These are phyloP conservation scores for Mrakia frigida DNA, from an alignment of 768 basidiomycete genomes.

Conservation along the genomic window DNA sequence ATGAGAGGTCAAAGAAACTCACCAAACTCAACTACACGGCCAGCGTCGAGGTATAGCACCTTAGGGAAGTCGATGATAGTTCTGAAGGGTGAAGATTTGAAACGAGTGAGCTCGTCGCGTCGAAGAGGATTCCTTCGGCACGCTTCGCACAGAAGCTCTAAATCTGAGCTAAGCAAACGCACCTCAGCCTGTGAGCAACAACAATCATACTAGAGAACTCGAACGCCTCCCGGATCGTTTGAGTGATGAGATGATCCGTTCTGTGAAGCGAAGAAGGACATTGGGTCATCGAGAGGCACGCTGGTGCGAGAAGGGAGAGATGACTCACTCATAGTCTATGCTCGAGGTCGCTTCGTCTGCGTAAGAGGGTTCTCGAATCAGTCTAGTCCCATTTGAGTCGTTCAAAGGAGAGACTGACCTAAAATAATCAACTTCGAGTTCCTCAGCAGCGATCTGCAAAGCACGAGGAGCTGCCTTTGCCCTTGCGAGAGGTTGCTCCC, in stretches of 20 bases:
- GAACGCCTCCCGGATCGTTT: conserved; percentile 41
- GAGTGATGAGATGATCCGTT: conserved; percentile 43
- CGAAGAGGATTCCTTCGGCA: not conserved
- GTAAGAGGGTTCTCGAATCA: not conserved
- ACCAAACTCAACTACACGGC: conserved; percentile 41
- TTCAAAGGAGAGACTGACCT: not conserved
- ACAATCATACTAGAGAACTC: conserved; percentile 41
- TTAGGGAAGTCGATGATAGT: conserved; percentile 43
- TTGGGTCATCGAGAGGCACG: not conserved
- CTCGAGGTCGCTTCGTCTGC: conserved; percentile 42
- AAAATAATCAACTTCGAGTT: conserved; percentile 41
- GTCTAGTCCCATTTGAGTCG: no score
- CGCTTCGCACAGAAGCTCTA: not conserved
- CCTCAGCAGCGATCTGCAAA: conserved; percentile 42
- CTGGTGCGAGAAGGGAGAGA: not conserved
- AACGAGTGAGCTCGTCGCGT: not conserved
- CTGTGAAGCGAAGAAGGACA: conserved; percentile 19
- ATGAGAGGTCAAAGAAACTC: conserved; percentile 1
- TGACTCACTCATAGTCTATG: conserved; percentile 42
- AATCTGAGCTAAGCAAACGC: not conserved
- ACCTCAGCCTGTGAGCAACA: conserved; percentile 42
- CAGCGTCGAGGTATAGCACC: conserved; percentile 40
- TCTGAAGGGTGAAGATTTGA: conserved; percentile 17
- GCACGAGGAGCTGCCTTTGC: conserved; percentile 42
- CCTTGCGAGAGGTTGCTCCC: conserved; percentile 41